phyloP scores from a whole-genome alignment of 2,329 filamentous ascomycete genomes.

The Amesomyces nigricolor region DNA sequence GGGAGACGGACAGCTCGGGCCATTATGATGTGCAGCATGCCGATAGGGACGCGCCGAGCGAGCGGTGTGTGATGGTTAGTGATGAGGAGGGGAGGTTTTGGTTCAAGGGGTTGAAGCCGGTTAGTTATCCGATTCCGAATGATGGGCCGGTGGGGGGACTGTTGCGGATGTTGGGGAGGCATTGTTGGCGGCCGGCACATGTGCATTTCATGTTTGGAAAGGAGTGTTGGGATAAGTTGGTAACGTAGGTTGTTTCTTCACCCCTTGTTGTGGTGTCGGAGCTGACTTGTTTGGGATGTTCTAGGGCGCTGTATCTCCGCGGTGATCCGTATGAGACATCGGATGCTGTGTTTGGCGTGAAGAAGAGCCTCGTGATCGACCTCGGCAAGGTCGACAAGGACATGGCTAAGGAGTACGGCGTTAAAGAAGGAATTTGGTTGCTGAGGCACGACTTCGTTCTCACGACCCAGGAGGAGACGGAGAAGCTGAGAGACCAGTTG shows the following conservation, averaged over 20 bases:
- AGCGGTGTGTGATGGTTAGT: slow-evolving; percentile 58
- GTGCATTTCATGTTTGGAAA: slow-evolving; percentile 90
- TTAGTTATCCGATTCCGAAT: slow-evolving; percentile 78
- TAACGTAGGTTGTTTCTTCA: slow-evolving; percentile 60
- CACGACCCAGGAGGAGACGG: slow-evolving; percentile 64
- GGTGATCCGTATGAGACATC: slow-evolving; percentile 77
- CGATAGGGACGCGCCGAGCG: slow-evolving; percentile 59
- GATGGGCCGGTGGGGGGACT: slow-evolving; percentile 78
- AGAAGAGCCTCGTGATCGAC: slow-evolving; percentile 70
- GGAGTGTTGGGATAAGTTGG: slow-evolving; percentile 68
- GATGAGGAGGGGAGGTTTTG: slow-evolving; percentile 72
- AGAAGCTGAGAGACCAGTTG: slow-evolving; percentile 55
- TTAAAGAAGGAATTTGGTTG: slow-evolving; percentile 57
- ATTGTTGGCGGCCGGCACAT: slow-evolving; percentile 71
- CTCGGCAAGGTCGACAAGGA: slow-evolving; percentile 45
- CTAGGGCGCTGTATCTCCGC: slow-evolving; percentile 68
- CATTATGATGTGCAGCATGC: slow-evolving; percentile 77
- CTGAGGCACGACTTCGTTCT: slow-evolving; percentile 73
- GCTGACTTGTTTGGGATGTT: slow-evolving; percentile 8
- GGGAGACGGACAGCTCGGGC: slow-evolving; percentile 78
- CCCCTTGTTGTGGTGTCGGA: background rate
- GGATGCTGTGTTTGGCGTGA: slow-evolving; percentile 83
- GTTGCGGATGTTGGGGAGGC: slow-evolving; percentile 60
- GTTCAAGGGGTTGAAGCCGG: slow-evolving; percentile 79
- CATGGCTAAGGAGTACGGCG: slow-evolving; percentile 55